These are phyloP conservation scores for Neurospora sp. DNA, from an alignment of 495 filamentous ascomycete genomes.

Conservation along the genomic window DNA sequence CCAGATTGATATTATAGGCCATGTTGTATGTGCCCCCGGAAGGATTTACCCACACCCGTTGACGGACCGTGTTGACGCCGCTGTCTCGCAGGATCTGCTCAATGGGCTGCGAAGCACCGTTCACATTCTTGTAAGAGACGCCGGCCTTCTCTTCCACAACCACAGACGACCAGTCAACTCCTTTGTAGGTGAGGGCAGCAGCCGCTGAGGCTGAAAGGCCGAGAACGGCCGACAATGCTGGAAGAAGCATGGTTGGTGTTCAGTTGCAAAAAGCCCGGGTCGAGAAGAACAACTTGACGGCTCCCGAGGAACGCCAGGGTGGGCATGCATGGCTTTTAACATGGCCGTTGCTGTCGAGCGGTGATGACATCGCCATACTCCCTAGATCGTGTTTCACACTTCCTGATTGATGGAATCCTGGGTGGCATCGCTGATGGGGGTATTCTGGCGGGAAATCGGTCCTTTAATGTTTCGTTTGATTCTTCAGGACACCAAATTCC, in stretches of 20 bases:
- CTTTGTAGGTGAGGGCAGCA: slow-evolving; percentile 50
- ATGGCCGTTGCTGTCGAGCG: not conserved
- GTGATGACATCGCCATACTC: not conserved
- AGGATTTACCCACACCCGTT: slow-evolving; percentile 66
- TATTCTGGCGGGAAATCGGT: not conserved
- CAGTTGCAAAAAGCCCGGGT: too few species aligned
- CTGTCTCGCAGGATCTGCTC: slow-evolving; percentile 53
- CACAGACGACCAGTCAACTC: slow-evolving; percentile 67
- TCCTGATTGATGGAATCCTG: slow-evolving; percentile 17
- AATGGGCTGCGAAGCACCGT: slow-evolving; percentile 42
- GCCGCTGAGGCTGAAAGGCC: slow-evolving; percentile 11
- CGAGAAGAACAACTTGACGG: not conserved
- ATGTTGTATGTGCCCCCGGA: slow-evolving; percentile 55
- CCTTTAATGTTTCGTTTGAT: not conserved
- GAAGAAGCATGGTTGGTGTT: slow-evolving; percentile 11
- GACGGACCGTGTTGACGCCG: slow-evolving; percentile 62
- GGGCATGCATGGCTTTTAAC: not conserved
- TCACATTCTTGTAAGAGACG: slow-evolving; percentile 46
- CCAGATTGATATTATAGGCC: slow-evolving; percentile 59
- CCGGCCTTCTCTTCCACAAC: slow-evolving; percentile 53
- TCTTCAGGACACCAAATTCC: not conserved
- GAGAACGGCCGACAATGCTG: slow-evolving; percentile 6
- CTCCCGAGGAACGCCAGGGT: too few species aligned
- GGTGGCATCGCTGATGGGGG: not conserved
- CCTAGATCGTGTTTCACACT: not conserved